Evolutionary conservation across 2,329 filamentous ascomycete genomes (phyloP), one percentile per base, ranked within the genome.

Genomic region (Periconia sp.): DNA sequence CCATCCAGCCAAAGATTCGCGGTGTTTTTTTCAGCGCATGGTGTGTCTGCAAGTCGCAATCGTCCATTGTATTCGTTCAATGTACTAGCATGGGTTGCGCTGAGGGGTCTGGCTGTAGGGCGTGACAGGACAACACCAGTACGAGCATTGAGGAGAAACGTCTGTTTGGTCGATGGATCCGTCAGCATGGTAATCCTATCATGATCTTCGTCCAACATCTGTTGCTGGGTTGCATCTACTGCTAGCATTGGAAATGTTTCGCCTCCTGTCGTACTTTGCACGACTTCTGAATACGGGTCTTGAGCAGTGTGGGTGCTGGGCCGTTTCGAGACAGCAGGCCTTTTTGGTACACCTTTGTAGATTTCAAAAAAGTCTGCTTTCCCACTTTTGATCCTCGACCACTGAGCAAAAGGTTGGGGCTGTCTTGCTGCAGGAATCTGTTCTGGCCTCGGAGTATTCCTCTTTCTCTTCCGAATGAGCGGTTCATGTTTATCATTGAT

Each of bases 151-250:
- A 89, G 68, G 1, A 75, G 51, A 44, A 78, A 79, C 1, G 60
- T 75, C 53, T 81, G 73, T 57, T 80, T 81, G 1, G 84, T 89
- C 9, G 73, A 63, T 0, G 87, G 86, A 60, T 91, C 83, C 1
- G 75, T 77, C 88, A 88, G 91, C 15, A 72, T 54, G 0, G 84
- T 66, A 0, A 73, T 68, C n/a, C 66, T 65, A 46, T 77, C 76
- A 37, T 49, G 20, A 18, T 62, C 44, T 19, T 51, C 52, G 3
- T 52, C 10, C 10, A 11, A 5, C 10, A n/a, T 37, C 15, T 3
- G 11, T 37, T 37, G 33, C 10, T 13, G 33, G 13, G 33, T 14
- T 13, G 11, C 33, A 14, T n/a, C 15, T 33, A 8, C 31, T 11
- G 11, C 33, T 37, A n/a, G 5, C 3, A 37, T 37, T n/a, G 6